Conservation (phyloP, 257 asterid species). For the Cordia subcordata region DNA sequence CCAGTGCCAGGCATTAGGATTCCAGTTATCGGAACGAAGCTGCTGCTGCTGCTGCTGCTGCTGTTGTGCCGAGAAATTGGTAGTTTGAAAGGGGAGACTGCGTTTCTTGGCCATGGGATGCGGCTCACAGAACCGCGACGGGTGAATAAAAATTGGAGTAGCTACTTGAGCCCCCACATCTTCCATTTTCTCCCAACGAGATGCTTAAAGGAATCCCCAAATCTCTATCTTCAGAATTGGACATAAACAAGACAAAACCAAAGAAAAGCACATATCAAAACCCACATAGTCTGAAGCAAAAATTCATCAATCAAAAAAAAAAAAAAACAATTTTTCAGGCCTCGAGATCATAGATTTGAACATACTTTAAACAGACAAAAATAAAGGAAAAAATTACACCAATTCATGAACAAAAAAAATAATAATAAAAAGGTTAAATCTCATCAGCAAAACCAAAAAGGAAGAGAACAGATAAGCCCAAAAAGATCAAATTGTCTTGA, state of each 20-base stretch:
- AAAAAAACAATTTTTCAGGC: not conserved
- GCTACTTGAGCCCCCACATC: conserved; percentile 56
- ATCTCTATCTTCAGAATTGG: not conserved
- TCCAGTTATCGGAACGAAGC: conserved; percentile 47
- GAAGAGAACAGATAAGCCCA: too few species aligned
- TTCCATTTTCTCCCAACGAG: conserved; percentile 39
- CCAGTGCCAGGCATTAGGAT: conserved; percentile 71
- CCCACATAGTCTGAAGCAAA: not conserved
- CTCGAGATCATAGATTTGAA: not conserved
- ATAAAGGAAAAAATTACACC: not conserved
- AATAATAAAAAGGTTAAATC: too few species aligned
- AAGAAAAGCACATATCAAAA: not conserved
- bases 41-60: conserved; percentile 22
- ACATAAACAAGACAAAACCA: not conserved
- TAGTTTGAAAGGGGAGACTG: conserved; percentile 34
- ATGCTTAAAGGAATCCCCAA: not conserved
- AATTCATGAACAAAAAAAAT: not conserved
- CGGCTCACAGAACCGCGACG: conserved; percentile 35
- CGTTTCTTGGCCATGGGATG: conserved; percentile 55
- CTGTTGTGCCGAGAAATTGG: conserved; percentile 29
- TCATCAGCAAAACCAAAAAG: too few species aligned
- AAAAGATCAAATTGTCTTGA: too few species aligned
- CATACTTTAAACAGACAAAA: not conserved
- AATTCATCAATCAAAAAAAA: not conserved
- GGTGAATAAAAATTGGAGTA: conserved; percentile 49